phyloP scores from a whole-genome alignment of 805 yeast genomes.

The Metschnikowia lachancei region DNA sequence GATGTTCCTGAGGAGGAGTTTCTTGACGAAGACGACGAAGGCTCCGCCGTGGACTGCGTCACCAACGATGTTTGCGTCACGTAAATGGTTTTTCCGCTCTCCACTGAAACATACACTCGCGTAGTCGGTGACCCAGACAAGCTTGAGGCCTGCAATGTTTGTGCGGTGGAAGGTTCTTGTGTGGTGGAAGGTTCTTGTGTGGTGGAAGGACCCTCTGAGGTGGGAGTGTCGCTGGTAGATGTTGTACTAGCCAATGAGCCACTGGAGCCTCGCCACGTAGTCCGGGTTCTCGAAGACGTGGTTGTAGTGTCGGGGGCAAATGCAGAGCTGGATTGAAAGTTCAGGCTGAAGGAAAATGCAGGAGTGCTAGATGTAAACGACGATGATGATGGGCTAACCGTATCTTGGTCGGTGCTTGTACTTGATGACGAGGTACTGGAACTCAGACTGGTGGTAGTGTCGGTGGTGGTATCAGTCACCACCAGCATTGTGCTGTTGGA shows the following conservation, averaged over 20 bases:
- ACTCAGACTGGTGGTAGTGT: too few species aligned
- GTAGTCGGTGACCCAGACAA: slow-evolving; percentile 23
- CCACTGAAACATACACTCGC: slow-evolving; percentile 26
- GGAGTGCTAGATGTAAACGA: neutral
- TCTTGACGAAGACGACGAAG: slow-evolving; percentile 24
- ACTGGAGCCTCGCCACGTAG: neutral
- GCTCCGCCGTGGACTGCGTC: slow-evolving; percentile 22
- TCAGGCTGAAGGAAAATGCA: neutral
- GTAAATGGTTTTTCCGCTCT: slow-evolving; percentile 36
- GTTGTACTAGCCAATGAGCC: too few species aligned
- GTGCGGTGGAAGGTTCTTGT: neutral
- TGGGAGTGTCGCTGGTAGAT: too few species aligned
- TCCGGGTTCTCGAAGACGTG: neutral
- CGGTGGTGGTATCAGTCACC: neutral
- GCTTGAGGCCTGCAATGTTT: neutral
- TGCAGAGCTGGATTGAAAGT: too few species aligned
- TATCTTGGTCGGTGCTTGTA: neutral
- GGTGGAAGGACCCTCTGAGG: neutral
- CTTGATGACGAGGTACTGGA: neutral
- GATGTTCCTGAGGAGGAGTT: slow-evolving; percentile 15
- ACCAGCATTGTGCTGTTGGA: slow-evolving; percentile 6
- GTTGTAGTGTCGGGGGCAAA: neutral
- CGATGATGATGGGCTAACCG: neutral
- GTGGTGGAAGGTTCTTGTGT: neutral
- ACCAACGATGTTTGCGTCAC: slow-evolving; percentile 41